Base-by-base conservation (phyloP, 768 basidiomycete genomes). In the Leccinum barrowsii region DNA sequence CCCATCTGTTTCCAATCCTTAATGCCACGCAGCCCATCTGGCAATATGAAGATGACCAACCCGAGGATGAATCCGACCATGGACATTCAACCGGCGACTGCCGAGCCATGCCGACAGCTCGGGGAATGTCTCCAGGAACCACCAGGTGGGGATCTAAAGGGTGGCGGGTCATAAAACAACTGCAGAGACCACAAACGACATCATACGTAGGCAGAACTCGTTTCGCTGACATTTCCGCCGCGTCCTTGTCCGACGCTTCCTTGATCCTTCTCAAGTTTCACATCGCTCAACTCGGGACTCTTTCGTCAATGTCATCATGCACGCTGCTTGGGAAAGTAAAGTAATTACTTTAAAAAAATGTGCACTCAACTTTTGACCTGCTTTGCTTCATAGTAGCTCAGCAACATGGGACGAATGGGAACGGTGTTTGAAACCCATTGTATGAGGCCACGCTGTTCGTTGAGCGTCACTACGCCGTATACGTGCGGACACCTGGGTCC, bases 31-130 rank as follows among this genome's bases (percentile, higher is more conserved):
- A 26, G 86, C 87, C 91, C 93, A 96, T 15, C 89, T 94, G 44
- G 85, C 8, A 54, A 19, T 35, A 19, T 3, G n/a, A 37, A 11
- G 42, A 44, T 22, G 55, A 34, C 59, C 50, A 62, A 96, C 94
- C 96, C 96, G 12, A 98, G 78, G 46, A 99, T 94, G 67, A 91
- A 96, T 13, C 97, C 97, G 21, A 98, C 91, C 91, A 99, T 98
- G 1, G 91, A 97, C 89, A 97, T 98, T 79, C 64, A 92, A 72
- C n/a, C 96, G 85, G 24, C 24, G 24, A 70, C 90, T 90, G 1
- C 87, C 83, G n/a, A 98, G 81, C 97, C 97, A 99, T 0, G 92
- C 90, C 0, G 90, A 87, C 0, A 96, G 97, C 65, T 99, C 97
- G 0, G 97, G 95, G 75, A 98, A 98, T 0, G 90, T 95, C 69